These are phyloP conservation scores for Chrysosphaeria jannelii DNA, from an alignment of 2,329 filamentous ascomycete species.

Conservation along the genomic window DNA sequence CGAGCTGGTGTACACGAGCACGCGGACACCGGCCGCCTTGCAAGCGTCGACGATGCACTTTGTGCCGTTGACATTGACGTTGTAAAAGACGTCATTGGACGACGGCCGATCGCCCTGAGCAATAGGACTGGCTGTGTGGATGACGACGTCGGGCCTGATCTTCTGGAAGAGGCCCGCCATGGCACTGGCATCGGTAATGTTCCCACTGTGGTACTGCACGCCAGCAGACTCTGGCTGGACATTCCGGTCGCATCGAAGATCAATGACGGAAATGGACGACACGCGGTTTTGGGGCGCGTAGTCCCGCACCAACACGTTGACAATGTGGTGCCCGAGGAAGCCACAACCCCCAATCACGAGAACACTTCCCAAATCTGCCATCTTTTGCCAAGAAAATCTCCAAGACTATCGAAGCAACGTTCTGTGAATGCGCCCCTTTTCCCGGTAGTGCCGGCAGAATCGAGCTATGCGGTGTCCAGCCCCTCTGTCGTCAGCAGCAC, in stretches of 20 bases:
- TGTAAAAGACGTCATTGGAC: constrained; percentile 33
- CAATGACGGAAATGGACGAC: constrained; percentile 33
- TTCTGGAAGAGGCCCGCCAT: constrained; percentile 32
- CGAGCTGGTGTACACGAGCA: constrained; percentile 72
- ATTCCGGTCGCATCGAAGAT: constrained; percentile 41
- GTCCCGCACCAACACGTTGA: constrained; percentile 37
- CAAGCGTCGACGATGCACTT: constrained; percentile 46
- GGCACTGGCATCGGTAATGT: constrained; percentile 37
- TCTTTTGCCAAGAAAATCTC: no score
- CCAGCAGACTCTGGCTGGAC: constrained; percentile 23
- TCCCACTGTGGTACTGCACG: constrained; percentile 41
- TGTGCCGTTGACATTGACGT: constrained; percentile 75
- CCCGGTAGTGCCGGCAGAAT: no score
- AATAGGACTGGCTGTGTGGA: constrained; percentile 62
- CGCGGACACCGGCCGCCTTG: constrained; percentile 38
- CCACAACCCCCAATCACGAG: constrained; percentile 61
- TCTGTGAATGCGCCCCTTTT: no score
- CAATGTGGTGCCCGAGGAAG: constrained; percentile 59
- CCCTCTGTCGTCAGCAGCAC: no score
- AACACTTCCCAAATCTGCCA: constrained; percentile 45
- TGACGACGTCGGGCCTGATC: constrained; percentile 49
- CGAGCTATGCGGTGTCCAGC: no score
- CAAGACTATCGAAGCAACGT: no score
- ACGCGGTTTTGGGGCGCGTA: constrained; percentile 12
- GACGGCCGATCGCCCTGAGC: constrained; percentile 20